These are phyloP conservation scores for Singerocomus inundabilis DNA, from an alignment of 1,284 basidiomycete species.

Conservation along the genomic window DNA sequence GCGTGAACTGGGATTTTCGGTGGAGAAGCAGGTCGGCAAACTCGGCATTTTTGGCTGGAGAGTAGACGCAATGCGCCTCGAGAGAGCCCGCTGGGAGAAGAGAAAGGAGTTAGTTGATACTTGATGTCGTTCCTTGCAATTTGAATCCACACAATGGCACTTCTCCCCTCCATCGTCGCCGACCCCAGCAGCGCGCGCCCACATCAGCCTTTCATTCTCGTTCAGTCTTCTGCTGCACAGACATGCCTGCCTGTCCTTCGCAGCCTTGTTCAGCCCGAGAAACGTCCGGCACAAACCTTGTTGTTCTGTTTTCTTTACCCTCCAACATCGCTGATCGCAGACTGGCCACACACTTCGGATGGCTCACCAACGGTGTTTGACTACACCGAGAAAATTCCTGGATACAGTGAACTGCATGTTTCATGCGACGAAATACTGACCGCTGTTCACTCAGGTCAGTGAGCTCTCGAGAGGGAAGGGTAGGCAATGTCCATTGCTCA, in stretches of 20 bases:
- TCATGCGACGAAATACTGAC: constrained; percentile 41
- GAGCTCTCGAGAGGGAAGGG: neutral
- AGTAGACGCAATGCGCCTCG: constrained; percentile 31
- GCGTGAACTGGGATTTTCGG: constrained; percentile 49
- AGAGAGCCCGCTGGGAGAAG: constrained; percentile 27
- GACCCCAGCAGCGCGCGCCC: constrained; percentile 24
- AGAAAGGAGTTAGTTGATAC: constrained; percentile 5
- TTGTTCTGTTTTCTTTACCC: constrained; percentile 62
- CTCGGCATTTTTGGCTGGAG: constrained; percentile 59
- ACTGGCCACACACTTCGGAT: constrained; percentile 22
- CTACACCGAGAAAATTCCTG: constrained; percentile 52
- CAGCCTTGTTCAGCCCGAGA: constrained; percentile 36
- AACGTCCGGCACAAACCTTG: constrained; percentile 37
- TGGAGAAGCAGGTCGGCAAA: constrained; percentile 41
- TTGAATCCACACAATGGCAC: constrained; percentile 27
- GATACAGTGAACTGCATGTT: constrained; percentile 44
- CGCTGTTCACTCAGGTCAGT: constrained; percentile 46
- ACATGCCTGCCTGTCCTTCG: constrained; percentile 60
- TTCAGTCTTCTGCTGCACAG: constrained; percentile 67
- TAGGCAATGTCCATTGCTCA: neutral
- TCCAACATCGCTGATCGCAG: constrained; percentile 41
- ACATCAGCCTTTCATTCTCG: constrained; percentile 51
- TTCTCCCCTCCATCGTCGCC: constrained; percentile 39
- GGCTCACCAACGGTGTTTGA: constrained; percentile 46
- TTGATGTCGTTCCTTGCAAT: constrained; percentile 3